These are phyloP conservation scores for Podila epicladia DNA, from an alignment of 192 early-diverging fungal species.

Conservation along the genomic window DNA sequence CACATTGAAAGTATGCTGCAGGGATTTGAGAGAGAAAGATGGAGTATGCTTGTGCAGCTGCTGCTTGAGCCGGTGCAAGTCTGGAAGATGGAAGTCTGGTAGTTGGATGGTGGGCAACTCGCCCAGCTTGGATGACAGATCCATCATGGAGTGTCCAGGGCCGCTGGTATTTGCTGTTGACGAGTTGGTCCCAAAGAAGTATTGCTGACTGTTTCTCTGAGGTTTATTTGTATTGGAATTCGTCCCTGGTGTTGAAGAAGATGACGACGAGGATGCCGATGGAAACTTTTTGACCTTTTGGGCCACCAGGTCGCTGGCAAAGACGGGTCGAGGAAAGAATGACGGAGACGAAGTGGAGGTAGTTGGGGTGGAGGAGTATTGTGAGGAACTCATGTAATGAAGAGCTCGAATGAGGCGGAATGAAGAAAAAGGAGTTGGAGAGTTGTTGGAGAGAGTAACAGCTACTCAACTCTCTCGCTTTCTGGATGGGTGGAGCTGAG, in stretches of 20 bases:
- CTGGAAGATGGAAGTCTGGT: conserved; percentile 47
- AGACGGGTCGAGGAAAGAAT: conserved; percentile 1
- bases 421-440: neutral
- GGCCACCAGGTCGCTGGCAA: conserved; percentile 1
- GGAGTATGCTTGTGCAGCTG: conserved; percentile 47
- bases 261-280: neutral
- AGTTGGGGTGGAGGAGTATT: neutral
- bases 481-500: neutral
- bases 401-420: neutral
- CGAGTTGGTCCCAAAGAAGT: no score
- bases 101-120: conserved; percentile 26
- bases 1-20: conserved; percentile 36
- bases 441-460: no score
- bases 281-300: neutral
- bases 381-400: neutral
- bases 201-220: no score
- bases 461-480: no score
- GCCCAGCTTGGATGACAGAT: conserved; percentile 12
- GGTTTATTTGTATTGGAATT: neutral
- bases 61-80: conserved; percentile 33
- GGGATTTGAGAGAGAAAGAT: conserved; percentile 43
- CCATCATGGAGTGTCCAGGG: conserved; percentile 6
- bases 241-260: neutral
- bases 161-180: neutral
- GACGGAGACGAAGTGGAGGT: neutral